These are phyloP conservation scores for Clonostachys byssicola DNA, from an alignment of 2,329 filamentous ascomycete species.

Conservation along the genomic window DNA sequence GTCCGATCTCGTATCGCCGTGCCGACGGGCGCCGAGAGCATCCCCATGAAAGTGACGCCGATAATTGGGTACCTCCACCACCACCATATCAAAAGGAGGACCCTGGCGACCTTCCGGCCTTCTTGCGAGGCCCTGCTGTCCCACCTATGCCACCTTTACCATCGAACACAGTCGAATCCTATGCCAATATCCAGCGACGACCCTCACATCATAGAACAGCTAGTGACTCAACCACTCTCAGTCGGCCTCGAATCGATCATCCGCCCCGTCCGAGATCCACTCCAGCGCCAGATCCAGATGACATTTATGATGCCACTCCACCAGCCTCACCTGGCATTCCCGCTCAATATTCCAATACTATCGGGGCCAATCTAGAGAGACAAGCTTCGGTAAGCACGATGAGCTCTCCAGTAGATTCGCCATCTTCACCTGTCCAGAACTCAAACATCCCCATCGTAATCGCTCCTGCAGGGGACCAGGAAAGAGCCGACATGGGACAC, in stretches of 20 bases:
- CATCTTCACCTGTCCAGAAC: no score
- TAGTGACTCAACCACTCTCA: slow-evolving; percentile 26
- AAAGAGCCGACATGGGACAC: no score
- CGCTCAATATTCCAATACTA: no score
- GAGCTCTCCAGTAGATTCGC: no score
- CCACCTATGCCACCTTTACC: slow-evolving; percentile 18
- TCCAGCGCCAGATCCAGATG: slow-evolving; percentile 21
- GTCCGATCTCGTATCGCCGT: slow-evolving; percentile 58
- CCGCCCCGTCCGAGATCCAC: slow-evolving; percentile 22
- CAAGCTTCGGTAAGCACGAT: no score
- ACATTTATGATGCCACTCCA: slow-evolving; percentile 44
- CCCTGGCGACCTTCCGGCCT: slow-evolving; percentile 50
- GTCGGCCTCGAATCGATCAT: slow-evolving; percentile 14
- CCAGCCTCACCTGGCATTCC: slow-evolving; percentile 29
- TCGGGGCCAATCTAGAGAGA: no score
- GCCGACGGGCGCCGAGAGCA: slow-evolving; percentile 68
- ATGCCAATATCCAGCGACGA: neutral
- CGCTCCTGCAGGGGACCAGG: no score
- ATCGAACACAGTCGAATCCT: neutral
- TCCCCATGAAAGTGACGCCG: slow-evolving; percentile 82
- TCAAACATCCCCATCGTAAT: no score
- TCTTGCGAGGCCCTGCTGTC: slow-evolving; percentile 45
- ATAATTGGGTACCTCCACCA: slow-evolving; percentile 84
- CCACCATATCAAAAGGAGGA: slow-evolving; percentile 72
- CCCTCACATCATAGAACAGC: slow-evolving; percentile 19